Evolutionary conservation across 176 grass and related monocot genomes (phyloP).

Genomic region (Eragrostis nindensis): DNA sequence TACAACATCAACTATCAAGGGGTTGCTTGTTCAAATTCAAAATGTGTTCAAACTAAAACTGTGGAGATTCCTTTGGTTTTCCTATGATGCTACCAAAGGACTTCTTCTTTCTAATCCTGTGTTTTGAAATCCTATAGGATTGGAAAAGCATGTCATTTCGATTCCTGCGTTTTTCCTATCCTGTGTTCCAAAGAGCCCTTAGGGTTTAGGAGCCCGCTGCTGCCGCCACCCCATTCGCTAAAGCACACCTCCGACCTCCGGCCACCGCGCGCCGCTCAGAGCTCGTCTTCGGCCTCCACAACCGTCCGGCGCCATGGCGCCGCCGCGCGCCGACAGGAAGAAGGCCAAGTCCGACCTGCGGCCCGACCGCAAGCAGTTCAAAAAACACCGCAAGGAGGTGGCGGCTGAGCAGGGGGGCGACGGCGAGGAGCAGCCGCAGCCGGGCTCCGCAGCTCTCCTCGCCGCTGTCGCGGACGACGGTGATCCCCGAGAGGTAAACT

Average conservation of each 20-base stretch:
- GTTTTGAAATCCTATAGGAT: too few relatives aligned
- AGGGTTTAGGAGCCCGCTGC: background rate
- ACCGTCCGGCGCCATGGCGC: slow-evolving; percentile 51
- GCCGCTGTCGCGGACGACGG: slow-evolving; percentile 56
- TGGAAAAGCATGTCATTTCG: too few relatives aligned
- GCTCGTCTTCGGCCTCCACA: background rate
- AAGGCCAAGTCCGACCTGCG: slow-evolving; percentile 47
- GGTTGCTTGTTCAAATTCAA: too few relatives aligned
- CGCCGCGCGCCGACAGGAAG: slow-evolving; percentile 49
- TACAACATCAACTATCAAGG: too few relatives aligned
- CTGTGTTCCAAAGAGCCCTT: too few relatives aligned
- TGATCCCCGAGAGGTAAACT: slow-evolving; percentile 83
- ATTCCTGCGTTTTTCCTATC: too few relatives aligned
- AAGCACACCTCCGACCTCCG: background rate
- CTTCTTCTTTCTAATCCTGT: too few relatives aligned
- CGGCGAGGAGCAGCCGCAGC: background rate
- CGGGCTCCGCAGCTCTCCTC: slow-evolving; percentile 50
- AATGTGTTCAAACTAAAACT: too few relatives aligned
- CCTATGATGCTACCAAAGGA: too few relatives aligned
- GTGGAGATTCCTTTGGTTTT: too few relatives aligned
- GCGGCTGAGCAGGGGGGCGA: slow-evolving; percentile 4
- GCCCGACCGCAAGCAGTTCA: slow-evolving; percentile 55
- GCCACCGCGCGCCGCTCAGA: background rate
- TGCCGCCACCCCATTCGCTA: background rate
- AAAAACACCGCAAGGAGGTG: slow-evolving; percentile 51